Percentiles rank a stretch among this genome's conserved stretches.
Evolutionary conservation across 306 rosid species (phyloP).

Genomic region (Fagus sylvatica): DNA sequence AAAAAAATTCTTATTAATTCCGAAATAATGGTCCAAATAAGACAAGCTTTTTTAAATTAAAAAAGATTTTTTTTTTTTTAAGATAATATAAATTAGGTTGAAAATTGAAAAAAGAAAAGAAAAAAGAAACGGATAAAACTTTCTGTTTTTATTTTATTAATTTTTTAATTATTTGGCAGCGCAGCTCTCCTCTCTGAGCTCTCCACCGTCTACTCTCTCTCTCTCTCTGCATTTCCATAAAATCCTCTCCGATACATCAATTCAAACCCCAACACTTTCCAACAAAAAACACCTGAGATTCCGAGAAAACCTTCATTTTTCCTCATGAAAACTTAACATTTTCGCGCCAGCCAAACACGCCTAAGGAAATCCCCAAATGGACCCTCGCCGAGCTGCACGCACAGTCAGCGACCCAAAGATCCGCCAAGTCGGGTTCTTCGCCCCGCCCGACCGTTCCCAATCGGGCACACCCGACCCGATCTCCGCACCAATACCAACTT

Average conservation of each 20-base stretch:
- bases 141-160: neutral
- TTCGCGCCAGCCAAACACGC: slow-evolving; percentile 22
- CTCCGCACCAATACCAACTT: no score
- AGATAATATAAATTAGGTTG: no score
- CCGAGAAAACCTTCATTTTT: neutral
- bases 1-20: no score
- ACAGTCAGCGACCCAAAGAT: slow-evolving; percentile 47
- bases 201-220: neutral
- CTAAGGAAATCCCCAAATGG: slow-evolving; percentile 24
- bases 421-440: slow-evolving; percentile 47
- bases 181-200: neutral
- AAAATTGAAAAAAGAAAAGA: neutral
- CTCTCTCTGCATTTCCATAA: neutral
- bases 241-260: neutral
- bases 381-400: slow-evolving; percentile 38
- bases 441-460: slow-evolving; percentile 33
- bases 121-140: neutral
- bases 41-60: no score
- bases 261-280: slow-evolving; percentile 14
- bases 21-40: no score
- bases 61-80: no score
- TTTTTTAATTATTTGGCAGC: slow-evolving; percentile 2
- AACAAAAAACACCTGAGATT: neutral
- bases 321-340: neutral
- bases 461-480: slow-evolving; percentile 32